Percentiles rank a stretch among this genome's conserved stretches.
phyloP scores from a whole-genome alignment of 257 asterid genomes.

The Phtheirospermum japonicum region DNA sequence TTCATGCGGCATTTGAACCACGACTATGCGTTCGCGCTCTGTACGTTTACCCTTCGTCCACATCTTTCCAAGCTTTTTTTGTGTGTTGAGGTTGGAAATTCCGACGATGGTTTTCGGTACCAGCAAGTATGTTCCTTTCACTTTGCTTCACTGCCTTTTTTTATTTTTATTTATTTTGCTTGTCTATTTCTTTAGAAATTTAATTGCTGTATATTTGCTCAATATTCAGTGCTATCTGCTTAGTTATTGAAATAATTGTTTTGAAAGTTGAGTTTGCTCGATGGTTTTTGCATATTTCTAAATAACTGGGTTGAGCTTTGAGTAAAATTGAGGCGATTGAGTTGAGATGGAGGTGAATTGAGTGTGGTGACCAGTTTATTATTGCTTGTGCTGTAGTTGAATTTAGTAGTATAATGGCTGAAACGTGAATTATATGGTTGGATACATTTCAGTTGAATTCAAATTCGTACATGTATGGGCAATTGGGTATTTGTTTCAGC shows the following conservation, averaged over 20 bases:
- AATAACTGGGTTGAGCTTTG: background rate
- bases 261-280: background rate
- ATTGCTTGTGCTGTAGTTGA: background rate
- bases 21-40: no score
- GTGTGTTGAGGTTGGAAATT: background rate
- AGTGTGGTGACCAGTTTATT: no score
- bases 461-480: background rate
- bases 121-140: conserved; percentile 21
- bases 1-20: no score
- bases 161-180: background rate
- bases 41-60: no score
- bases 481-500: background rate
- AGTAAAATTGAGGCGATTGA: conserved; percentile 4
- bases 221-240: background rate
- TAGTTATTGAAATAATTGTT: background rate
- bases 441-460: background rate
- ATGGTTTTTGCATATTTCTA: no score
- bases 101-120: background rate
- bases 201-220: background rate
- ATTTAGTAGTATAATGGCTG: conserved; percentile 1
- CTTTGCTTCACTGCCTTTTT: background rate
- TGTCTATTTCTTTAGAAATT: conserved; percentile 4
- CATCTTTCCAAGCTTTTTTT: background rate
- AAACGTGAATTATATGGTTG: conserved; percentile 15
- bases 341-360: background rate